Conservation (phyloP, 2,329 filamentous ascomycete genomes). For the Calonectria hongkongensis region DNA sequence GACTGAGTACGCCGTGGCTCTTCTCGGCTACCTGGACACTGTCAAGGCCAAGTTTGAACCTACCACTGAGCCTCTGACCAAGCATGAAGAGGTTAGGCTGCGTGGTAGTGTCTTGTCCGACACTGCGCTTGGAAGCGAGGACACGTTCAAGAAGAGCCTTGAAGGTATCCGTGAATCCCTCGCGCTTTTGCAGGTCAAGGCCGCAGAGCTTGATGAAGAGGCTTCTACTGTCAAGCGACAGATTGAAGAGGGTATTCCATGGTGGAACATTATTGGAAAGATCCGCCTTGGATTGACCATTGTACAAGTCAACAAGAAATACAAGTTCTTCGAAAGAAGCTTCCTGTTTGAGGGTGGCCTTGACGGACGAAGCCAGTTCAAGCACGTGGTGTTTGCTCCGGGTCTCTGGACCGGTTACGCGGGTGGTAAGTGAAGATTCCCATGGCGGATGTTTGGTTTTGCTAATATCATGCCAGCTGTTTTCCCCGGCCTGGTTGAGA, state of each 20-base stretch:
- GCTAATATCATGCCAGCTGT: constrained; percentile 66
- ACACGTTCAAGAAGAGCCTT: constrained; percentile 64
- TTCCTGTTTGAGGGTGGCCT: constrained; percentile 87
- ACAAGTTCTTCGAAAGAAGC: constrained; percentile 87
- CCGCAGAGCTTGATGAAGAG: constrained; percentile 66
- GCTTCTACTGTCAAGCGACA: constrained; percentile 66
- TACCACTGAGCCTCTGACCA: constrained; percentile 45
- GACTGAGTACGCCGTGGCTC: constrained; percentile 76
- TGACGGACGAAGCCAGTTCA: constrained; percentile 90
- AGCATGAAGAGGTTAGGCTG: constrained; percentile 57
- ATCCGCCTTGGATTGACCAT: constrained; percentile 79
- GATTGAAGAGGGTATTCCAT: constrained; percentile 76
- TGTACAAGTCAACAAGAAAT: constrained; percentile 82
- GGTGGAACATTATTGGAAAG: constrained; percentile 86
- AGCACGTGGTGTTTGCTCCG: constrained; percentile 95
- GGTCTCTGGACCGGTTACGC: constrained; percentile 94
- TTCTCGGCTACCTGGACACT: constrained; percentile 71
- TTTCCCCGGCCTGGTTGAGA: constrained; percentile 78
- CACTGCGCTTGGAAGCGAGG: constrained; percentile 59
- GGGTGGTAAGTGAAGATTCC: constrained; percentile 72
- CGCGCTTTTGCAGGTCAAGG: constrained; percentile 61
- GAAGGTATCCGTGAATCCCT: constrained; percentile 62
- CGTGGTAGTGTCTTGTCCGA: constrained; percentile 53
- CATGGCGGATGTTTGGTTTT: too few relatives aligned
- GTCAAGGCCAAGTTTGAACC: constrained; percentile 69